Evolutionary conservation across 2,329 filamentous ascomycete species (phyloP), one percentile per base, ranked within the genome.

Genomic region (Arthrobotrys sphaeroides): DNA sequence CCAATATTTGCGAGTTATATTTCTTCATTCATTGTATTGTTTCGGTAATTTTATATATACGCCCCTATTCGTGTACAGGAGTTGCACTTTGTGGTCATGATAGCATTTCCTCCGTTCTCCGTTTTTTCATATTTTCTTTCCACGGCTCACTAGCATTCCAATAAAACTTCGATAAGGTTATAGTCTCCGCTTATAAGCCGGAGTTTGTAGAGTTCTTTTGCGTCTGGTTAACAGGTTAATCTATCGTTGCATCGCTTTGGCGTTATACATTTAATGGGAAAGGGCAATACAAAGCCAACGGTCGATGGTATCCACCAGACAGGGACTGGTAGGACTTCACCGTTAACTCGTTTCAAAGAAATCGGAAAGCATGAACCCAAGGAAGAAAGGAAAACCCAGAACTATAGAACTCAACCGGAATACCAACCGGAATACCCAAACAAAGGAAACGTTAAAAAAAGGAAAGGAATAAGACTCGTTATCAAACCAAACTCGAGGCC

Each of bases 61-160:
- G 18, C 31, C 2, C 22, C 22, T 36, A 59, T 60, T 38, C 51
- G 53, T 69, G 53, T 51, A 69, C 55, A 62, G 66, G 66, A 70
- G 57, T 70, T 61, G 31, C 55, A 24, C 47, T 59, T 42, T 55
- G 47, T 57, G 36, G 57, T 47, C 26, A 62, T 59, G 49, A 67
- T 55, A 49, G 43, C 18, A 45, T 67, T 53, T 13, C 16, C 26
- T 38, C 59, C 16, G 18, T 45, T 5, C 5, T 45, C 47, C 24
- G 43, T 59, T 59, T 42, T 20, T 22, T 45, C 55, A 28, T 16
- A 42, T 43, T 31, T 45, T n/a, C n/a, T n/a, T n/a, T n/a, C n/a
- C n/a, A n/a, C n/a, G n/a, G n/a, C n/a, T n/a, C 28, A 38, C 59
- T 62, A 47, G 42, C 59, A 62, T 36, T 2, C 20, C n/a, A 22